Conservation (phyloP, 176 grass and related monocot species). For the Oryza coarctata region DNA sequence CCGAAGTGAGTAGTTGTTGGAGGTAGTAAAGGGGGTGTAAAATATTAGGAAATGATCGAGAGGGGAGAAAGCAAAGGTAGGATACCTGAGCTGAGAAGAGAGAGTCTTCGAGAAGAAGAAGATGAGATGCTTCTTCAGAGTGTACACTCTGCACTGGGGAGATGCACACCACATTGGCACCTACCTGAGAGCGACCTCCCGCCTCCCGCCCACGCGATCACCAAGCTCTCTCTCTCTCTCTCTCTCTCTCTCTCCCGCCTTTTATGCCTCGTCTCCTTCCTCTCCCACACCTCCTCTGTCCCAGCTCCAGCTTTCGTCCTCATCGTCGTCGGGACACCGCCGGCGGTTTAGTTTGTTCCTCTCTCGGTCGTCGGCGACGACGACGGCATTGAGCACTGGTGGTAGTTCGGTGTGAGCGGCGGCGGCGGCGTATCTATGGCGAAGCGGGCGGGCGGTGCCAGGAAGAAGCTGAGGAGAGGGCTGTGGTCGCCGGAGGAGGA, state of each 20-base stretch:
- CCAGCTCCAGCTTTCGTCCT: neutral
- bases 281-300: neutral
- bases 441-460: constrained; percentile 42
- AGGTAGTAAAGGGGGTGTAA: no score
- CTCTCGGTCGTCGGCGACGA: neutral
- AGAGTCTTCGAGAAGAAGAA: neutral
- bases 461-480: constrained; percentile 73
- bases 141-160: neutral
- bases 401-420: no score
- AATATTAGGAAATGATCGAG: no score
- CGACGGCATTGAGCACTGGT: neutral
- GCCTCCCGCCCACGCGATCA: constrained; percentile 4
- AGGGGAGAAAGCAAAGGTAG: no score
- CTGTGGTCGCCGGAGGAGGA: constrained; percentile 84
- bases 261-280: constrained; percentile 45
- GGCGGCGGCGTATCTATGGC: constrained; percentile 19
- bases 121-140: neutral
- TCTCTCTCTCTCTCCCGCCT: neutral
- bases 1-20: no score
- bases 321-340: neutral
- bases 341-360: neutral
- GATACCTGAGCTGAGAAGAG: neutral
- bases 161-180: constrained; percentile 19
- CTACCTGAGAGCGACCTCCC: constrained; percentile 52
- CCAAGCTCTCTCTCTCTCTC: neutral